Base-by-base conservation (phyloP, 495 filamentous ascomycete genomes). In the Lichina pygmaea region DNA sequence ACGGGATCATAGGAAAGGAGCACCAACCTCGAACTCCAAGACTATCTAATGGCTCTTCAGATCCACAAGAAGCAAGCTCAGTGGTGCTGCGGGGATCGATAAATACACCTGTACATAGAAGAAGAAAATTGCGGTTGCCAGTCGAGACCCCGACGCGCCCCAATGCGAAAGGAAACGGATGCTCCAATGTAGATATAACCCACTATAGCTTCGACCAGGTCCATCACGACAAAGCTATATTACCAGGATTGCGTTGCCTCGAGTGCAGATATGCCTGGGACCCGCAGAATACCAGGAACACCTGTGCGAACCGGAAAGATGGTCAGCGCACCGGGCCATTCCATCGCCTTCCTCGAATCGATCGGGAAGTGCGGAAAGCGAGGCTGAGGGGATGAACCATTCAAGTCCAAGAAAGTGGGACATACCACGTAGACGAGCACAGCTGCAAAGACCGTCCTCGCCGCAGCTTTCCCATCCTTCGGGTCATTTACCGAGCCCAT, bases 261-360 rank as follows among this genome's bases (percentile, higher is more conserved):
- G 76, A 55, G 53, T 93, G 81, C 41, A 93, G 66, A 49, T 75
- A 69, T 43, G 82, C 85, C 56, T 93, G 85, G 54, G 80, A 70
- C 31, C 73, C 77, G 63, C 85, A 93, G 64, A 91, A 92, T 43
- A 89, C 70, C 47, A 93, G 71, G 65, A 93, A 93, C 0, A 68
- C 73, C 84, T 93, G 44, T 24, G 38, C 17, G 38, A 16, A 17
- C 33, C 16, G 10, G 8, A 17, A 13, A n/a, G 40, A 17, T 37
- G 8, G 45, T 45, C 31, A 10, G 12, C 30, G 0, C 12, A n/a
- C 17, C 16, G 10, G 16, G 34, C 40, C n/a, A 9, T 31, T 8
- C 15, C 12, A 34, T 42, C 46, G 40, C 33, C 34, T 6, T 12
- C 6, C 37, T 16, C 11, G 24, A 1, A 40, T 2, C 44, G 37